These are phyloP conservation scores for Talaromyces piceae DNA, from an alignment of 2,329 filamentous ascomycete genomes.

Conservation along the genomic window DNA sequence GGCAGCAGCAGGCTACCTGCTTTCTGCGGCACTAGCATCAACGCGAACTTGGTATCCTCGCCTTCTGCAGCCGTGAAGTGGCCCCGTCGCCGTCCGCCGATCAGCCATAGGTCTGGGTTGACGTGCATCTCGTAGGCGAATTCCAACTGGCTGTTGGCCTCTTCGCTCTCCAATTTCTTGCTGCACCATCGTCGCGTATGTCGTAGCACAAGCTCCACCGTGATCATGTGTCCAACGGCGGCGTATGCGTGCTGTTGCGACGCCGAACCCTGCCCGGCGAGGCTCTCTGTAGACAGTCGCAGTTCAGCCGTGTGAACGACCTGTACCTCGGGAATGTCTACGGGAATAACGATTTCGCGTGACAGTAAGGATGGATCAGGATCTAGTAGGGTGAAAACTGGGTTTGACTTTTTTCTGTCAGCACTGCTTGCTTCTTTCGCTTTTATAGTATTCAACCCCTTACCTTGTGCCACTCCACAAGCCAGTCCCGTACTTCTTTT, in stretches of 20 bases:
- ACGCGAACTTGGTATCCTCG: slow-evolving; percentile 48
- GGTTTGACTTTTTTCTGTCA: slow-evolving; percentile 23
- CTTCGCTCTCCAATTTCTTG: slow-evolving; percentile 15
- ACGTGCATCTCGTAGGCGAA: slow-evolving; percentile 79
- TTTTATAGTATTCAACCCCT: neutral
- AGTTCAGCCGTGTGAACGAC: slow-evolving; percentile 67
- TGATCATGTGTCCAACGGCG: slow-evolving; percentile 41
- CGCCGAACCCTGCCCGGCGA: neutral
- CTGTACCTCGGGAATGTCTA: slow-evolving; percentile 77
- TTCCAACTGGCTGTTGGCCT: slow-evolving; percentile 47
- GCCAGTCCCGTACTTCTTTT: slow-evolving; percentile 43
- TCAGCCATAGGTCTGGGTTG: slow-evolving; percentile 68
- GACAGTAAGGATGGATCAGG: slow-evolving; percentile 31
- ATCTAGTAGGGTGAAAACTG: slow-evolving; percentile 24
- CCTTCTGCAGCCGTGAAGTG: slow-evolving; percentile 55
- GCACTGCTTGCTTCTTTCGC: neutral
- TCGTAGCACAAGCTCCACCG: slow-evolving; percentile 42
- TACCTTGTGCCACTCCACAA: slow-evolving; percentile 52
- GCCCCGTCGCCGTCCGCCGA: slow-evolving; percentile 72
- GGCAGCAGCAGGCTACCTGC: slow-evolving; percentile 74
- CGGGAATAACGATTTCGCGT: slow-evolving; percentile 72
- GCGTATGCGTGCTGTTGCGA: slow-evolving; percentile 24
- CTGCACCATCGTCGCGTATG: slow-evolving; percentile 51
- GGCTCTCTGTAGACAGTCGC: slow-evolving; percentile 19
- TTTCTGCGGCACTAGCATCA: slow-evolving; percentile 73